Conservation (phyloP, 2,329 filamentous ascomycete species). For the Berkeleyomyces rouxiae region DNA sequence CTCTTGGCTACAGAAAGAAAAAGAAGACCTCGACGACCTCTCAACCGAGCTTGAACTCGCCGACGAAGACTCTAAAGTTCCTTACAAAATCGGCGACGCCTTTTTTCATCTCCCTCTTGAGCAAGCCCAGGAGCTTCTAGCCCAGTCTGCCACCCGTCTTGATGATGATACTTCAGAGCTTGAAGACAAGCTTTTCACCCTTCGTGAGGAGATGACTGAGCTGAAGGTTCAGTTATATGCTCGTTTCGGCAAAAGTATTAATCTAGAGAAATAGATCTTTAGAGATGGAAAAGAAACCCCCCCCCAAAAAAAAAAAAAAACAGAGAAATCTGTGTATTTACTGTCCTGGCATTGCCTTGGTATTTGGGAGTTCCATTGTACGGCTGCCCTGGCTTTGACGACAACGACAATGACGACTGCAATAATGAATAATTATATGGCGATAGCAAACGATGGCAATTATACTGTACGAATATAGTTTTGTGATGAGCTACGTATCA, state of each 20-base stretch:
- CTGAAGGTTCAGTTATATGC: conserved; percentile 89
- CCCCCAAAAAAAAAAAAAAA: neutral
- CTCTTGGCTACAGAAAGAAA: conserved; percentile 61
- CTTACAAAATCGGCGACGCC: conserved; percentile 94
- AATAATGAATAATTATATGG: neutral
- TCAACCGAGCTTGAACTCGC: conserved; percentile 81
- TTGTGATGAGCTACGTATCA: too few species aligned
- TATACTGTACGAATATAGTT: too few species aligned
- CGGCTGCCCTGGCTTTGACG: neutral
- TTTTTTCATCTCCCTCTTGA: conserved; percentile 76
- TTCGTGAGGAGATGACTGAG: conserved; percentile 75
- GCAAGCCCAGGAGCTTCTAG: conserved; percentile 75
- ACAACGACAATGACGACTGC: neutral
- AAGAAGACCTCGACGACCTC: conserved; percentile 92
- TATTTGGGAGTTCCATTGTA: neutral
- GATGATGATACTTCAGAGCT: conserved; percentile 59
- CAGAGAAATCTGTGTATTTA: neutral
- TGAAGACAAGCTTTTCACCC: conserved; percentile 56
- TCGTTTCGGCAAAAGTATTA: conserved; percentile 91
- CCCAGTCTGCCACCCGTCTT: conserved; percentile 51
- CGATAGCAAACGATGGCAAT: neutral
- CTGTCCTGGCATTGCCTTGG: neutral
- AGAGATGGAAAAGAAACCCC: neutral
- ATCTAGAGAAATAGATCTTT: conserved; percentile 44
- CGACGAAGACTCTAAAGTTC: conserved; percentile 85